phyloP scores from a whole-genome alignment of 495 filamentous ascomycete species.

The Penicillium roqueforti region DNA sequence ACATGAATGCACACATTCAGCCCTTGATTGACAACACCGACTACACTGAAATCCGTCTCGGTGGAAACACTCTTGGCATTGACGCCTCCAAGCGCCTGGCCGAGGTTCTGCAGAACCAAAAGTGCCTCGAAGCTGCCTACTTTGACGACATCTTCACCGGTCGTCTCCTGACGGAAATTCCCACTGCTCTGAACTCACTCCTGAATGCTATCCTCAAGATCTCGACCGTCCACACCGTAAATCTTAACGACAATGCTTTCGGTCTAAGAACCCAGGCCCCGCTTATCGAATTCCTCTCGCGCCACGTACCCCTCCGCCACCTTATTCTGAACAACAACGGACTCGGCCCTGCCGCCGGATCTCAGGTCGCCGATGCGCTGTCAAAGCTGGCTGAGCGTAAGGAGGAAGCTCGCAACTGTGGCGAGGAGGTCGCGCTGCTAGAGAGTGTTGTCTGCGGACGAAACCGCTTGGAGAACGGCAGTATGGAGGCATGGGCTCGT shows the following conservation, averaged over 20 bases:
- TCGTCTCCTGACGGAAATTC: slow-evolving; percentile 90
- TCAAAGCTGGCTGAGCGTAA: slow-evolving; percentile 75
- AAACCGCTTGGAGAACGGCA: slow-evolving; percentile 91
- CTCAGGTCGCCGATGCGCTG: slow-evolving; percentile 75
- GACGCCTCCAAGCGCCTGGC: slow-evolving; percentile 81
- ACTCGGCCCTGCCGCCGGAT: slow-evolving; percentile 86
- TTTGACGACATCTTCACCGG: slow-evolving; percentile 96
- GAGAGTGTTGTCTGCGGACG: slow-evolving; percentile 95
- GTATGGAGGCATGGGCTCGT: slow-evolving; percentile 91
- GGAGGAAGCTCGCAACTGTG: slow-evolving; percentile 63
- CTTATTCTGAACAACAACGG: slow-evolving; percentile 97
- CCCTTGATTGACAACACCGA: slow-evolving; percentile 64
- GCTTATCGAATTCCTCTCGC: slow-evolving; percentile 78
- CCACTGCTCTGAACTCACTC: slow-evolving; percentile 77
- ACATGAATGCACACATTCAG: slow-evolving; percentile 81
- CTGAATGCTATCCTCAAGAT: slow-evolving; percentile 81
- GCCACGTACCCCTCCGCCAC: slow-evolving; percentile 82
- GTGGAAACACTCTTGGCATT: slow-evolving; percentile 88
- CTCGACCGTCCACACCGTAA: slow-evolving; percentile 79
- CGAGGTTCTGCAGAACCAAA: slow-evolving; percentile 72
- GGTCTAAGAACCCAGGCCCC: slow-evolving; percentile 85
- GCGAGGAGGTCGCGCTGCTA: slow-evolving; percentile 68
- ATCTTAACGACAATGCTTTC: slow-evolving; percentile 97
- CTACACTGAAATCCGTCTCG: slow-evolving; percentile 76
- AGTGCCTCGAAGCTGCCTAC: slow-evolving; percentile 77